Base-by-base conservation (phyloP, 2,329 filamentous ascomycete species). In the Diplodia intermedia region DNA sequence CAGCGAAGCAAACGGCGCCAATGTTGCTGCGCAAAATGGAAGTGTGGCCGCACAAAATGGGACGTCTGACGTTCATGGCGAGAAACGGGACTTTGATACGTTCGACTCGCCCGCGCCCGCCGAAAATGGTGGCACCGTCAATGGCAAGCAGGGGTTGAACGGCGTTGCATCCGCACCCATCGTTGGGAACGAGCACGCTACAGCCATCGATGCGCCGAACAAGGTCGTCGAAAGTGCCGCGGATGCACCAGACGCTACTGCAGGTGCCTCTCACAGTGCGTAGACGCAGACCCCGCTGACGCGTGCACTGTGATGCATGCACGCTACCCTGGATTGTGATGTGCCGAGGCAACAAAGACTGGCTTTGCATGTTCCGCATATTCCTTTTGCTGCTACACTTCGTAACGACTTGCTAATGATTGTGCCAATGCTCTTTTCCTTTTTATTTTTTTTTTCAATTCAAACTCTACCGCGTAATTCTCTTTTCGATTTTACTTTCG, bases 151-250 rank as follows among this genome's bases (percentile, higher is more conserved):
- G 47, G 56, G 38, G 38, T 38, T 53, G 29, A 20, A 60, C 14
- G 31, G 29, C n/a, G 3, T n/a, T 43, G 31, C 43, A 6, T 29
- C 65, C n/a, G 54, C 36, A n/a, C 20, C 65, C 29, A 26, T 57
- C 15, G 26, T 67, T 12, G 66, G 47, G 12, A 47, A 57, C 1
- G 56, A 67, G 9, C 56, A 67, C 26, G 47, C 36, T 6, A 49
- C 47, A 23, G 47, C 31, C 47, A 56, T 55, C 47, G 55, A 54
- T 18, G 8, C 43, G 5, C 29, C 31, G n/a, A 20, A 29, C 12
- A 52, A 63, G 29, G 43, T 20, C 7, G 23, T 49, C n/a, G 60
- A 52, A 15, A 26, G 43, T 31, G 20, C 47, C n/a, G 43, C 29
- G 6, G 33, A 36, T 11, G 47, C 23, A 18, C n/a, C 56, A 7